Base-by-base conservation (phyloP, 345 rosid genomes). In the Streptanthus diversifolius region DNA sequence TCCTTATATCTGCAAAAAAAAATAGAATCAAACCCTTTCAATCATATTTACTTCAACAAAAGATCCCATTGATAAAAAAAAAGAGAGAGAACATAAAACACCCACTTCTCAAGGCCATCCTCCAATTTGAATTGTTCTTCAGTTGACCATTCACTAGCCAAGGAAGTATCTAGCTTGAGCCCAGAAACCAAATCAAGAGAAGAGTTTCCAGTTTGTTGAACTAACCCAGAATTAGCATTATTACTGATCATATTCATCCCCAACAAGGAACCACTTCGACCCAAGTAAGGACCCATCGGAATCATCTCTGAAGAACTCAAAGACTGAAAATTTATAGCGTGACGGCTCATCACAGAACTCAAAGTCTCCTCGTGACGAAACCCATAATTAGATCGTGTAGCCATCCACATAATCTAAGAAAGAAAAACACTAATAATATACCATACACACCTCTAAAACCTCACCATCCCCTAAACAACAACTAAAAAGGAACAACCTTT, bases 81-180 rank as follows among this genome's bases (percentile, higher is more conserved):
- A 25, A 68, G 22, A 39, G 21, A 51, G 45, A 36, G 0, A 17
- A 19, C 75, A 75, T 43, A 0, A 25, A 11, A 69, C 14, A 48
- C 93, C 39, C 76, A 92, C 98, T 79, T 85, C 60, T 60, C 82
- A 73, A 90, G 86, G 62, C 95, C 91, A 60, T 85, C 84, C 43
- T 88, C 91, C 80, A 92, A 75, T 59, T 70, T 90, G 71, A 63
- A 68, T 80, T 90, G 98, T 60, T 92, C 98, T 1, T 88, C 88
- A 0, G 66, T 69, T 27, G 98, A 87, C 98, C 98, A 92, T 66
- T 90, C 98, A 0, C 82, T 88, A 24, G 91, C 86, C 71, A 92
- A 68, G 6, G 83, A 86, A 0, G 91, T 56, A 17, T 92, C 96
- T 22, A 70, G 80, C 63, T 80, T 86, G 14, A 81, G 78, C 33